Conservation (phyloP, 1,284 basidiomycete species). For the Sanguinoderma infundibulare region DNA sequence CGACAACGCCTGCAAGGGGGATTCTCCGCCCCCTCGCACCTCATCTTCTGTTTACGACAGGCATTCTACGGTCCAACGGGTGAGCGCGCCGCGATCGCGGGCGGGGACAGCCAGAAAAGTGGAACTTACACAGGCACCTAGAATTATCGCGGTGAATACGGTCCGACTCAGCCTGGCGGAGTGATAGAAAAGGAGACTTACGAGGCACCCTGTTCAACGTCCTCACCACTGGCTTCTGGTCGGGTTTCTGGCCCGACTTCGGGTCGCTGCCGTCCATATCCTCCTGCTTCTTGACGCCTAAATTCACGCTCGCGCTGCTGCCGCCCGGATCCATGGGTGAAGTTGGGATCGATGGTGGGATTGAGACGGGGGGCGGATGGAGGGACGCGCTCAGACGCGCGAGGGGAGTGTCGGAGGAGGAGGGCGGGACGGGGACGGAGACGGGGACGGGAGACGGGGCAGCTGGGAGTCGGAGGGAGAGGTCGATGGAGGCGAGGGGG, state of each 20-base stretch:
- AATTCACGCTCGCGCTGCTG: slow-evolving; percentile 22
- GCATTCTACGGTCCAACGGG: slow-evolving; percentile 59
- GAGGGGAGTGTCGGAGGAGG: slow-evolving; percentile 14
- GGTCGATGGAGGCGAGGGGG: slow-evolving; percentile 17
- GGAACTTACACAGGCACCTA: slow-evolving; percentile 77
- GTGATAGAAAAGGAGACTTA: slow-evolving; percentile 45
- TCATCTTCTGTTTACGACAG: slow-evolving; percentile 87
- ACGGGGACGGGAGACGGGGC: slow-evolving; percentile 27
- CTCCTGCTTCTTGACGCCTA: slow-evolving; percentile 46
- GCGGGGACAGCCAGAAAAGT: slow-evolving; percentile 1
- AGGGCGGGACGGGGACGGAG: slow-evolving; percentile 21
- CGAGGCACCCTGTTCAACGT: slow-evolving; percentile 84
- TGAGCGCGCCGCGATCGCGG: slow-evolving; percentile 13
- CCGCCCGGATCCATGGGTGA: slow-evolving; percentile 35
- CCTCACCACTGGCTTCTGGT: slow-evolving; percentile 70
- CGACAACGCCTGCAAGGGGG: slow-evolving; percentile 90
- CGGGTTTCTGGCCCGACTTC: slow-evolving; percentile 48
- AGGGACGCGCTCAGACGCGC: slow-evolving; percentile 9
- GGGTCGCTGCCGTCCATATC: slow-evolving; percentile 44
- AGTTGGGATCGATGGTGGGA: slow-evolving; percentile 18
- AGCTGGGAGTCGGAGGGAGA: slow-evolving; percentile 17
- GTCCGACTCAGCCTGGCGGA: slow-evolving; percentile 21
- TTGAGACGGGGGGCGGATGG: slow-evolving; percentile 10
- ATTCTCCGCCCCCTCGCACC: slow-evolving; percentile 89
- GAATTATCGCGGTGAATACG: slow-evolving; percentile 25